Conservation (phyloP, 164 flowering plant species). For the Houttuynia cordata region DNA sequence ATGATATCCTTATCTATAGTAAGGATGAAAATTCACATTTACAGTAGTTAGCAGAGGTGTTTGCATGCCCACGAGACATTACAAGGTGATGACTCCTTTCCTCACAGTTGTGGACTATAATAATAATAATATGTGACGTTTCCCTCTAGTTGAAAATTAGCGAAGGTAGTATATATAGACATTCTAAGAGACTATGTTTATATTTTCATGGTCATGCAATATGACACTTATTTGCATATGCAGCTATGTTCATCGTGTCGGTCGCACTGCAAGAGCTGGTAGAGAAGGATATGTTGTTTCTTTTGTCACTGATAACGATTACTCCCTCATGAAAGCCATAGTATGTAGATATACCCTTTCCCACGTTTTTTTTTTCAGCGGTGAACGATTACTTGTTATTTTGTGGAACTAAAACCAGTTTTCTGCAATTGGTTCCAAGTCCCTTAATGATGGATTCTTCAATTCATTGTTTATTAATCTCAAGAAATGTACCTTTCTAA, state of each 20-base stretch:
- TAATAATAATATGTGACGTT: too few relatives aligned
- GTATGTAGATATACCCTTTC: slow-evolving; percentile 29
- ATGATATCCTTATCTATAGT: too few relatives aligned
- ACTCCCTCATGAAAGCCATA: slow-evolving; percentile 74
- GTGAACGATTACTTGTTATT: too few relatives aligned
- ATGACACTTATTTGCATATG: slow-evolving; percentile 7
- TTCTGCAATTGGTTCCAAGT: neutral
- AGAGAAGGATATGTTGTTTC: slow-evolving; percentile 95
- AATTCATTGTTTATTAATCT: too few relatives aligned
- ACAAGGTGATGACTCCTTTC: slow-evolving; percentile 36
- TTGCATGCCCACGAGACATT: slow-evolving; percentile 87
- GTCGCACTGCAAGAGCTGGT: slow-evolving; percentile 99
- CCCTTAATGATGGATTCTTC: neutral
- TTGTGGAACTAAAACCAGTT: neutral
- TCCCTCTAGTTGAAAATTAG: too few relatives aligned
- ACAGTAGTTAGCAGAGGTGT: too few relatives aligned
- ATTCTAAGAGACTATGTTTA: too few relatives aligned
- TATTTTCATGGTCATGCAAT: too few relatives aligned
- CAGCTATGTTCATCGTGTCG: slow-evolving; percentile 96
- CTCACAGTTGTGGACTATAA: neutral
- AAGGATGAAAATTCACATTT: too few relatives aligned
- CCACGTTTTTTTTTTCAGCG: too few relatives aligned
- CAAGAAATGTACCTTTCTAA: too few relatives aligned
- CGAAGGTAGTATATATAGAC: too few relatives aligned
- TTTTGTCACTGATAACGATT: slow-evolving; percentile 82